Evolutionary conservation across 2,329 filamentous ascomycete species (phyloP).

Genomic region (Penicillium sp.): DNA sequence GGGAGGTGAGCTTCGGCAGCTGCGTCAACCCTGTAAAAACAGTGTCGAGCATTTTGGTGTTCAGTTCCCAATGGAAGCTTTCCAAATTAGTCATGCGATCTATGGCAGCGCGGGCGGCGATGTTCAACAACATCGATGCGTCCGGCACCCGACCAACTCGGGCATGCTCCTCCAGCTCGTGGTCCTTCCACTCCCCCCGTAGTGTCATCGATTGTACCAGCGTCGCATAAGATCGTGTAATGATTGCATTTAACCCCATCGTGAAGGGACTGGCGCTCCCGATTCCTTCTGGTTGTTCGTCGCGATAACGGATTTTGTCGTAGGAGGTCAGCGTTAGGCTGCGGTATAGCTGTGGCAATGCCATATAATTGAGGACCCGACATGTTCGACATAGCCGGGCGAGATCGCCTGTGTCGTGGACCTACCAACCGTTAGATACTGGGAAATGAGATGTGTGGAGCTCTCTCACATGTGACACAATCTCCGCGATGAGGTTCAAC

Average conservation of each 20-base stretch:
- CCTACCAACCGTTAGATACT: slow-evolving; percentile 28
- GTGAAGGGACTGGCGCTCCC: slow-evolving; percentile 56
- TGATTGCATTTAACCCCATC: slow-evolving; percentile 55
- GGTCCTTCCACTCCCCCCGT: slow-evolving; percentile 50
- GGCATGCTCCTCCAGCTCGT: slow-evolving; percentile 50
- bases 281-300: slow-evolving; percentile 52
- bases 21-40: slow-evolving; percentile 50
- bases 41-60: slow-evolving; percentile 52
- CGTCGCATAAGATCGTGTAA: slow-evolving; percentile 46
- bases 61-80: slow-evolving; percentile 53
- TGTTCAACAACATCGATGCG: slow-evolving; percentile 56
- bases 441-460: neutral
- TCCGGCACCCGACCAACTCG: slow-evolving; percentile 53
- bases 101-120: slow-evolving; percentile 50
- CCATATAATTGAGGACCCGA: slow-evolving; percentile 57
- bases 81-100: slow-evolving; percentile 51
- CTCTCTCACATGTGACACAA: slow-evolving; percentile 46
- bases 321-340: slow-evolving; percentile 51
- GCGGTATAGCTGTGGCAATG: slow-evolving; percentile 53
- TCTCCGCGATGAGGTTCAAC: slow-evolving; percentile 51
- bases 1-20: slow-evolving; percentile 42
- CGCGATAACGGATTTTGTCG: slow-evolving; percentile 49
- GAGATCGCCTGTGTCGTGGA: slow-evolving; percentile 52
- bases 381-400: slow-evolving; percentile 53
- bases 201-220: slow-evolving; percentile 48